These are phyloP conservation scores for Canariomyces notabilis DNA, from an alignment of 2,329 filamentous ascomycete species.

Conservation along the genomic window DNA sequence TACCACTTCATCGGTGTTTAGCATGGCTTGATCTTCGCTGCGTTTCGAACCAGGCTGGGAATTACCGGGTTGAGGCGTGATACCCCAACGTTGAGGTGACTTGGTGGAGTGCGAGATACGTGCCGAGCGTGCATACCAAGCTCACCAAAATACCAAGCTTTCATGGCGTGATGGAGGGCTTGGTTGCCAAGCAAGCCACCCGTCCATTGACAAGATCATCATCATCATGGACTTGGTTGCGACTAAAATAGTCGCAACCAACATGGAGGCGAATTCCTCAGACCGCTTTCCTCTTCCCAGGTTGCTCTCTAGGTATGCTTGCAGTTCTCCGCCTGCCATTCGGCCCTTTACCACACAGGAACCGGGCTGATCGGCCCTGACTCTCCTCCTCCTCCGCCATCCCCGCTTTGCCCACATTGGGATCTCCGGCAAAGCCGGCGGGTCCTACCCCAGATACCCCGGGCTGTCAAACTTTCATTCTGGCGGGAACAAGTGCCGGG, in stretches of 20 bases:
- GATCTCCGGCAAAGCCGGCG: not conserved
- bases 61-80: too few relatives aligned
- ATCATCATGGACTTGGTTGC: not conserved
- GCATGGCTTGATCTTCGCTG: too few relatives aligned
- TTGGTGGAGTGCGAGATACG: too few relatives aligned
- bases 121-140: too few relatives aligned
- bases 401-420: constrained; percentile 9
- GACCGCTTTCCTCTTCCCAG: not conserved
- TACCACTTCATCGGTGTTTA: too few relatives aligned
- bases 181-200: constrained; percentile 9
- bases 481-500: constrained; percentile 7
- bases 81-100: not conserved
- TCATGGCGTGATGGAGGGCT: not conserved
- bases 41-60: too few relatives aligned
- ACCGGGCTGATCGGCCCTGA: constrained; percentile 1
- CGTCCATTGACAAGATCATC: not conserved
- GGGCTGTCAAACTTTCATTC: not conserved
- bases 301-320: too few relatives aligned
- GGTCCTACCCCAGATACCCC: not conserved
- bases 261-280: not conserved
- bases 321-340: too few relatives aligned
- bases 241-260: not conserved
- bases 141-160: constrained; percentile 9
- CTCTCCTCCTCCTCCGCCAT: constrained; percentile 7
- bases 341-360: constrained; percentile 13